A percentile compares a stretch with the other conserved stretches of the same genome.
These are phyloP conservation scores for Pyrus pyrifolia DNA, from an alignment of 306 rosid genomes.

Conservation along the genomic window DNA sequence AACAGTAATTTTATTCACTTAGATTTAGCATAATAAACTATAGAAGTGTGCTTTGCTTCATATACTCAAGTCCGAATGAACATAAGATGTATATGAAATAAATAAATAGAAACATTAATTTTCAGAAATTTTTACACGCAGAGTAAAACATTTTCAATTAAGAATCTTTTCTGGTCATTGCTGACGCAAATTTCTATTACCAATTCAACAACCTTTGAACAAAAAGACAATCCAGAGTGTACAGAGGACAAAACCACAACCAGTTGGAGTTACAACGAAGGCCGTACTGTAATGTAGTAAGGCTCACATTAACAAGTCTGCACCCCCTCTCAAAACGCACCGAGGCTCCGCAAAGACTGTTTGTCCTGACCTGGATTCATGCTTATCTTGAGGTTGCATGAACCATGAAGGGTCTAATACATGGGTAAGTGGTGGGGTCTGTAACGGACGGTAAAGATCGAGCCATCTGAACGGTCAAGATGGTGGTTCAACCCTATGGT, in stretches of 20 bases:
- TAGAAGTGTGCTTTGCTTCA: too few species aligned
- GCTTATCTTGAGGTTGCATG: slow-evolving; percentile 26
- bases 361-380: slow-evolving; percentile 4
- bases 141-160: not conserved
- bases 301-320: slow-evolving; percentile 1
- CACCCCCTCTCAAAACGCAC: not conserved
- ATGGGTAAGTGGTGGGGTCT: not conserved
- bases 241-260: not conserved
- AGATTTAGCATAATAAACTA: too few species aligned
- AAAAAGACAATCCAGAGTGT: not conserved
- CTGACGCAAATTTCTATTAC: not conserved
- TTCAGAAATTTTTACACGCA: not conserved
- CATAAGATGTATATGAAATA: too few species aligned
- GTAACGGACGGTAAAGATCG: slow-evolving; percentile 14
- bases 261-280: not conserved
- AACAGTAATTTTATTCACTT: too few species aligned
- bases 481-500: slow-evolving; percentile 13
- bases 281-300: not conserved
- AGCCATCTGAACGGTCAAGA: slow-evolving; percentile 14
- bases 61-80: too few species aligned
- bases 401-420: not conserved
- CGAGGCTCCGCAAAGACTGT: not conserved
- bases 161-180: not conserved
- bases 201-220: not conserved
- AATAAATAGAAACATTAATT: too few species aligned